phyloP scores from a whole-genome alignment of 2,329 filamentous ascomycete genomes.

The Dissoconium aciculare region DNA sequence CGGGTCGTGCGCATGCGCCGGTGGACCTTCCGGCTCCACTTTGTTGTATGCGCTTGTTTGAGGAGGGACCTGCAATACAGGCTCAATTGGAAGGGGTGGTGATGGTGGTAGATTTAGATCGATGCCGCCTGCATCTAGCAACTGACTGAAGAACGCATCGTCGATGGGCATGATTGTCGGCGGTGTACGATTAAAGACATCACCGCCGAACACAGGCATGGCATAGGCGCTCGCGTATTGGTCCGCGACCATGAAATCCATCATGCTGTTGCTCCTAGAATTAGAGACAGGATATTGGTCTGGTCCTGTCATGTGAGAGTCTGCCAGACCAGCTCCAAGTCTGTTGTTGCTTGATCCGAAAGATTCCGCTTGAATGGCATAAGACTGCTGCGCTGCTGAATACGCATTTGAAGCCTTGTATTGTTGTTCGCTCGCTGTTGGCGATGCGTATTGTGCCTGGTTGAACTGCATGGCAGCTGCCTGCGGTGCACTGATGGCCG shows the following conservation, averaged over 20 bases:
- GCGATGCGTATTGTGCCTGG: conserved; percentile 13
- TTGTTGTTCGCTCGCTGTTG: conserved; percentile 6
- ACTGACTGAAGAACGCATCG: conserved; percentile 17
- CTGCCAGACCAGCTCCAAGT: conserved; percentile 14
- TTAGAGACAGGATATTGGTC: conserved; percentile 14
- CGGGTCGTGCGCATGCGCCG: conserved; percentile 2
- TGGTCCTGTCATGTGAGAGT: conserved; percentile 10
- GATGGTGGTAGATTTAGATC: conserved; percentile 7
- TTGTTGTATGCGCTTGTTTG: too few relatives aligned
- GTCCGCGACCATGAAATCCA: conserved; percentile 27
- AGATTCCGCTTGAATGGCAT: conserved; percentile 12
- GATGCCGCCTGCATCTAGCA: conserved; percentile 12
- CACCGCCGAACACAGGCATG: conserved; percentile 75
- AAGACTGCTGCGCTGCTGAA: conserved; percentile 17
- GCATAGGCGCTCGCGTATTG: conserved; percentile 41
- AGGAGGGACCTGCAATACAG: too few relatives aligned
- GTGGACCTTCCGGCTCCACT: conserved; percentile 13
- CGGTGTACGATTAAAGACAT: conserved; percentile 68
- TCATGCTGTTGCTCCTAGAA: conserved; percentile 12
- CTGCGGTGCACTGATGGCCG: conserved; percentile 8
- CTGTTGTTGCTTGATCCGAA: conserved; percentile 4
- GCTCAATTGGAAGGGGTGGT: conserved; percentile 14
- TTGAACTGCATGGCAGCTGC: conserved; percentile 9
- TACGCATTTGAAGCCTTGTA: too few relatives aligned
- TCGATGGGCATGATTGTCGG: conserved; percentile 31